Evolutionary conservation across 306 rosid species (phyloP), one percentile per base, ranked within the genome.

Genomic region (Vicia villosa): DNA sequence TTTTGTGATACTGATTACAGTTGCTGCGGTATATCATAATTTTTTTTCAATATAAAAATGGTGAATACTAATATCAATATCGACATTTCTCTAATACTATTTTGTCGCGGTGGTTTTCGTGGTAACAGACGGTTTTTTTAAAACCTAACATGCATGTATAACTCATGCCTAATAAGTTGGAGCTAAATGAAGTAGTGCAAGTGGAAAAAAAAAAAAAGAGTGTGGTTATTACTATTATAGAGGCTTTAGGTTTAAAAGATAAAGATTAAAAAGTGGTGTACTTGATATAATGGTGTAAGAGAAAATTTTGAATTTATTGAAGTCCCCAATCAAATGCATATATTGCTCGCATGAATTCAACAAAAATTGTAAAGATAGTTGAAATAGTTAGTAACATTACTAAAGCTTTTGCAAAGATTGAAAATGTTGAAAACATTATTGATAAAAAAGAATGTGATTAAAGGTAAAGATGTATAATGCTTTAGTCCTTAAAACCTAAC

Each of bases 301-400:
- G 54, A 6, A 60, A 73, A 17, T 20, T 20, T 73, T 73, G 72
- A 68, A 61, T 2, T 38, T 3, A 66, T 28, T 59, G 67, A 79
- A 79, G 83, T 43, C 83, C 83, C 83, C 83, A 79, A 73, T 79
- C 83, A 79, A 32, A 79, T 79, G 75, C 83, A 73, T 8, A 60
- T 32, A 41, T 73, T 54, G 22, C 83, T 79, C 68, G 72, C 38
- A 41, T 67, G 69, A 74, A 26, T 26, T 56, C 40, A 56, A 63
- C 58, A 52, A 49, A 52, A 11, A 74, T 43, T 79, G 56, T 22
- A 74, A 79, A 79, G 83, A 57, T 73, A 66, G 57, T 64, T 72
- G 69, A 78, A 61, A 37, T 40, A 10, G 5, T 37, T 37, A 37
- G 16, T 40, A 22, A 62, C 50, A 62, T 19, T 3, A 40, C 34